Base-by-base conservation (phyloP, 257 asterid species). In the Paraleonurus japonicus region DNA sequence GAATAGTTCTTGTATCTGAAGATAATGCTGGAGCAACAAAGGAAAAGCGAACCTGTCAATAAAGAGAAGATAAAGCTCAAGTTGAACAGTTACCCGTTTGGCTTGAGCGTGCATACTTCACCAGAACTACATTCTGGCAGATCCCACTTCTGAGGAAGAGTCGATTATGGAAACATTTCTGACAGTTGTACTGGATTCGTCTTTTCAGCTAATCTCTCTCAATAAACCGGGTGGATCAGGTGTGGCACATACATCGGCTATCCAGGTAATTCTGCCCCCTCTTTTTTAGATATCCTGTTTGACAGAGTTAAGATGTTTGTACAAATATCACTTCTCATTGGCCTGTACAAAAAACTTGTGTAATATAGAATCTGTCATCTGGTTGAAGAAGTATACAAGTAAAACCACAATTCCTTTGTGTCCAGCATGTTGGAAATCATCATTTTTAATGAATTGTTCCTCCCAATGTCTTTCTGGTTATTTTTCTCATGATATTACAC, bases 81-180 rank as follows among this genome's bases (percentile, higher is more conserved):
- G 67, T 65, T 88, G 85, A 84, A 75, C 3, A 81, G 66, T 24
- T 12, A 78, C 30, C 96, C 92, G 15, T 85, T 88, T 75, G 82
- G 98, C 65, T 85, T 89, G 73, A 89, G n/a, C 99, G 26, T 92
- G 98, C 85, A 13, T 87, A 73, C 90, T 95, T 71, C 96, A 89
- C 86, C 82, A 92, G 83, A 87, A 89, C 75, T 89, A 89, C 89
- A 86, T 95, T 81, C 81, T 95, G 41, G 98, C 98, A 4, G 98
- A 95, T 81, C 97, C 99, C 39, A 86, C 99, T 48, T 87, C 90
- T 4, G 98, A 95, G 85, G 99, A 95, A 88, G 99, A 95, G 84
- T 84, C 96, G 5, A 70, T 89, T 23, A 92, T 95, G 99, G 98
- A 92, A 71, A 92, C 96, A 16, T 83, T 55, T 62, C 77, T 95